Percentiles rank a stretch among this genome's conserved stretches.
Evolutionary conservation across 176 grass and related monocot species (phyloP).

Genomic region (Alloteropsis semialata): DNA sequence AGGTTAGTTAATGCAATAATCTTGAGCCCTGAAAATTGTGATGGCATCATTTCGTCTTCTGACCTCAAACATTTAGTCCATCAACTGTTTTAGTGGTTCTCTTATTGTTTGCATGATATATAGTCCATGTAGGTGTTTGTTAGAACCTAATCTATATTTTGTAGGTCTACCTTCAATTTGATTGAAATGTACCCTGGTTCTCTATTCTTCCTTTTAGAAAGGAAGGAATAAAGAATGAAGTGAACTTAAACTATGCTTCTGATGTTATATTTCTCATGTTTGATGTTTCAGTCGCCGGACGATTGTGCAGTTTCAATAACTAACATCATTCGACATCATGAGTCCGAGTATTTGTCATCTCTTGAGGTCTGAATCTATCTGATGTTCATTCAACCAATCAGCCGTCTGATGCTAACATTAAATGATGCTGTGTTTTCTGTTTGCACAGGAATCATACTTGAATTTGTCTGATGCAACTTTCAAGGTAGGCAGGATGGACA

Average conservation of each 20-base stretch:
- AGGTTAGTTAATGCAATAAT: conserved; percentile 52
- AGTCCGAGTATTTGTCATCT: conserved; percentile 69
- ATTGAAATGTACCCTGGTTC: not conserved
- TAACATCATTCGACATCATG: conserved; percentile 82
- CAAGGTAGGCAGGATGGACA: conserved; percentile 51
- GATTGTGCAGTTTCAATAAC: conserved; percentile 62
- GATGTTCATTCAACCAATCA: conserved; percentile 15
- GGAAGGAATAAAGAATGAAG: not conserved
- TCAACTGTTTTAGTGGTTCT: not conserved
- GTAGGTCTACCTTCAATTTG: not conserved
- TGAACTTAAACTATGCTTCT: conserved; percentile 6
- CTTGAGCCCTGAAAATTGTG: not conserved
- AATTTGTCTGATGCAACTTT: conserved; percentile 85
- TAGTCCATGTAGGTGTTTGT: not conserved
- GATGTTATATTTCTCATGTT: conserved; percentile 11
- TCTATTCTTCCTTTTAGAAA: not conserved
- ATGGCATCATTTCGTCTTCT: not conserved
- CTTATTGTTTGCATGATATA: not conserved
- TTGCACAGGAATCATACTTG: conserved; percentile 74
- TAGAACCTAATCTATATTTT: conserved; percentile 14
- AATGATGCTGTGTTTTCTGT: conserved; percentile 21
- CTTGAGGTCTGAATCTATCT: conserved; percentile 73
- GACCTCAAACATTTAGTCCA: not conserved
- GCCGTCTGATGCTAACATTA: not conserved
- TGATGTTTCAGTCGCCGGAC: conserved; percentile 69